Evolutionary conservation across 2,329 filamentous ascomycete genomes (phyloP), one percentile per base, ranked within the genome.

Genomic region (Fusarium floridanum): DNA sequence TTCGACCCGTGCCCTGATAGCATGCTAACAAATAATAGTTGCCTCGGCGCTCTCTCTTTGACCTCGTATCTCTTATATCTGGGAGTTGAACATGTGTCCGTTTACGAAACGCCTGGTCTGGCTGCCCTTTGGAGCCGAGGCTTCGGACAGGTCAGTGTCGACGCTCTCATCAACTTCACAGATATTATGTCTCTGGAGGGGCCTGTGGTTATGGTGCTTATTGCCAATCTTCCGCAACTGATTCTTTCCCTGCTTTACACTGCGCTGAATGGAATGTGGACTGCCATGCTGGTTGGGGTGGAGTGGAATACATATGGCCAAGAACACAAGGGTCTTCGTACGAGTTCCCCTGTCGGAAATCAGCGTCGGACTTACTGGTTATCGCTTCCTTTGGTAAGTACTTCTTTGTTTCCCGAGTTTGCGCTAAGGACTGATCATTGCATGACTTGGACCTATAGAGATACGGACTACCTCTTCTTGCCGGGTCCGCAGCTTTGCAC

Each of bases 331-430:
- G 24, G 48, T 3, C 50, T 64, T 41, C 62, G 62, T 8, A 64
- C 62, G 10, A 57, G 22, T 6, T 34, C 41, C 9, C 62, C 32
- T 14, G 62, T 37, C 4, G 62, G 62, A n/a, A 6, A 37, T 14
- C 62, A 64, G 24, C 50, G 62, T 3, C 27, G 14, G 4, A 64
- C 62, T 16, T 64, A 64, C 11, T 64, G 50, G 62, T 12, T 64
- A 12, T 64, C 62, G n/a, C 62, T 64, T 20, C 62, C 62, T 9
- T 34, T 64, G 17, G 61, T 64, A 24, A 56, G 48, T 64, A 5
- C 32, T 27, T 5, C 32, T 12, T 20, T 8, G 8, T 24, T 20
- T 2, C 27, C 7, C 6, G 22, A 50, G 45, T 24, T 50, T 24
- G 45, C 3, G 16, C 45, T 16, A 1, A 17, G 22, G 22, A 6